These are phyloP conservation scores for Eucalyptus melliodora DNA, from an alignment of 345 rosid species.

Conservation along the genomic window DNA sequence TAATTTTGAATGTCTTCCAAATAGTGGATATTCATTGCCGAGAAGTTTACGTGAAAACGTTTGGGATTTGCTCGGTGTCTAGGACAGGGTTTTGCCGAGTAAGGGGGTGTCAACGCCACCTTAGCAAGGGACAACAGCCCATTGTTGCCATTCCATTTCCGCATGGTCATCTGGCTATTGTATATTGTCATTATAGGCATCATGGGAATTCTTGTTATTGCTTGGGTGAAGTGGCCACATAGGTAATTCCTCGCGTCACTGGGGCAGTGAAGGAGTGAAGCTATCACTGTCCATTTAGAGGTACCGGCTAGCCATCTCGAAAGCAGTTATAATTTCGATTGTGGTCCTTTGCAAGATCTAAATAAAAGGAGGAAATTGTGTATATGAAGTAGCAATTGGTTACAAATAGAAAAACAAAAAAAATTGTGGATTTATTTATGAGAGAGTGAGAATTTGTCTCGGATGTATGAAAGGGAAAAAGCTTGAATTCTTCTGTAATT, in stretches of 20 bases:
- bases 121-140: not conserved
- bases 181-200: too few relatives aligned
- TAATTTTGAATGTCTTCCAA: not conserved
- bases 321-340: not conserved
- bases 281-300: not conserved
- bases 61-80: not conserved
- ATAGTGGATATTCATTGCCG: not conserved
- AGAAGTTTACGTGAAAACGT: not conserved
- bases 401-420: not conserved
- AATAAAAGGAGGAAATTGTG: not conserved
- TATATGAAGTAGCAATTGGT: not conserved
- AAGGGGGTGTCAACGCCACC: rapidly evolving
- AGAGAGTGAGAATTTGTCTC: not conserved
- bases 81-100: not conserved
- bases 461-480: not conserved
- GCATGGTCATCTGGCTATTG: not conserved
- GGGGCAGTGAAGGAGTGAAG: not conserved
- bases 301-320: not conserved
- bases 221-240: not conserved
- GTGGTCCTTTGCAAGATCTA: not conserved
- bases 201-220: not conserved
- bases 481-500: not conserved
- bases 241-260: not conserved
- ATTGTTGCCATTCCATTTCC: not conserved
- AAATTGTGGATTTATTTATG: not conserved